Base-by-base conservation (phyloP, 768 basidiomycete species). In the Austroboletus eburneus region DNA sequence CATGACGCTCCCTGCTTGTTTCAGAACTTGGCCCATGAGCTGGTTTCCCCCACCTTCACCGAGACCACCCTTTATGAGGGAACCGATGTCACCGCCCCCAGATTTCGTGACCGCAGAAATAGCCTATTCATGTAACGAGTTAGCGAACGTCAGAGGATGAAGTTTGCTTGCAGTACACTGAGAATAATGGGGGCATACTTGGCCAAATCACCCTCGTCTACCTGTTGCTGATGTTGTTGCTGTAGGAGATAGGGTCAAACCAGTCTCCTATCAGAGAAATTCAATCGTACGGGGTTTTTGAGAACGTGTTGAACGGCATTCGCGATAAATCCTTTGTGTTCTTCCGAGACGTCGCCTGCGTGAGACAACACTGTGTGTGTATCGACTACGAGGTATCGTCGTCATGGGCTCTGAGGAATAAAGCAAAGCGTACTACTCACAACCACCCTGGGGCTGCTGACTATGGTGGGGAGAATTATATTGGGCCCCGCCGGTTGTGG, bases 11-110 rank as follows among this genome's bases (percentile, higher is more conserved):
- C 78, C 70, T 0, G 81, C 86, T 55, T 94, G 85, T 0, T 80
- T 79, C 89, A 95, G 91, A 5, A 92, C 91, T 65, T 91, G 66
- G 57, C 86, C 85, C 66, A 95, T 82, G 49, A 94, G 69, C 64
- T 93, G 64, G 32, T 79, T 80, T 43, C 59, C 61, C 77, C 73
- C 41, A 72, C 73, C 38, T 73, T 69, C 21, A 71, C 75, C 8
- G 75, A 66, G 22, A 29, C 62, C 69, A 18, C 63, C 67, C 10
- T 57, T 52, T 18, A 52, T n/a, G 30, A 61, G 55, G 13, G 60
- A 57, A 23, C 62, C 42, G 8, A 54, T 17, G 22, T 68, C 14
- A 13, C 30, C 51, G 2, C 67, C 29, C 16, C 83, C 78, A 4
- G 54, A 50, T 13, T 47, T 50, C 24, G 60, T 27, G 30, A 37